A percentile compares a stretch with the other conserved stretches of the same genome.
These are phyloP conservation scores for Trichomonas vaginalis DNA, from an alignment of 208 protist genomes.

Conservation along the genomic window DNA sequence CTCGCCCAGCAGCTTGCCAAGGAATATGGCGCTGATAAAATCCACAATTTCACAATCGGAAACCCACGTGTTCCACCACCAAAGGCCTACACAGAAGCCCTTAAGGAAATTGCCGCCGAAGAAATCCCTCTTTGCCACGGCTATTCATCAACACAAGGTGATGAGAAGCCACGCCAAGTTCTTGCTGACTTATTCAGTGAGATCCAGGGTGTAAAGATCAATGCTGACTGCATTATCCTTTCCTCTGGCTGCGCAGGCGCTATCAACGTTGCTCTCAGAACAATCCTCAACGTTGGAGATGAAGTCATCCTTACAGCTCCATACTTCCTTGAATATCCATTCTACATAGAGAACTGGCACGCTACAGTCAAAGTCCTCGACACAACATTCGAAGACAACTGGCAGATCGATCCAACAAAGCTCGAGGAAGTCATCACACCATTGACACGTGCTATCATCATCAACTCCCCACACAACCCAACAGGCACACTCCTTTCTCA, in stretches of 20 bases:
- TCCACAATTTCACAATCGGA: not conserved
- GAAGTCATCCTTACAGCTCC: not conserved
- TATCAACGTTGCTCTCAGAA: not conserved
- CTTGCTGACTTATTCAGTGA: not conserved
- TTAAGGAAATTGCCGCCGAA: not conserved
- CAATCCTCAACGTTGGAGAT: not conserved
- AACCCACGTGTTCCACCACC: not conserved
- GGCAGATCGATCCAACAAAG: not conserved
- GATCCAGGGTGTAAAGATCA: not conserved
- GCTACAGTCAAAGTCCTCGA: not conserved
- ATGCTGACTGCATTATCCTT: not conserved
- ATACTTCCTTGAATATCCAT: not conserved
- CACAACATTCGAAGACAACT: not conserved
- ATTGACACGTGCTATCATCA: not conserved
- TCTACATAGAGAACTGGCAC: not conserved
- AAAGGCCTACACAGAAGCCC: not conserved
- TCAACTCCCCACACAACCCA: constrained; percentile 2
- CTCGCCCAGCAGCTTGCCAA: not conserved
- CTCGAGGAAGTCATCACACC: not conserved
- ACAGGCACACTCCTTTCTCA: not conserved
- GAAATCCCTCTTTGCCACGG: not conserved
- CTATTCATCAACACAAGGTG: not conserved
- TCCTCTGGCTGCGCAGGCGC: not conserved
- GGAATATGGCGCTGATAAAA: not conserved
- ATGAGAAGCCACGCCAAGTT: not conserved